phyloP scores from a whole-genome alignment of 1,284 basidiomycete genomes.

The Naganishia sp. region DNA sequence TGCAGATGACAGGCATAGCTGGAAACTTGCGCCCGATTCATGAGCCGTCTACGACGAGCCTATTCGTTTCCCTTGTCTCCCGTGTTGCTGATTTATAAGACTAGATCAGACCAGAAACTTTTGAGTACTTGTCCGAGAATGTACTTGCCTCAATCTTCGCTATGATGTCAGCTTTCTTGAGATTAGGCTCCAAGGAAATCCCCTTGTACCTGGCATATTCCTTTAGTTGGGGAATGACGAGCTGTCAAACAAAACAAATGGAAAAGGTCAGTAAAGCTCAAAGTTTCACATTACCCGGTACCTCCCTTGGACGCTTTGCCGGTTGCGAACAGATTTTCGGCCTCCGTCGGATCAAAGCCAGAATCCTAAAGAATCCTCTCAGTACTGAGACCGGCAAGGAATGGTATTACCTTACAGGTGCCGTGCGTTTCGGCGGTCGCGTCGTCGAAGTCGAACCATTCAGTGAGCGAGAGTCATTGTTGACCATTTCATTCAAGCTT shows the following conservation, averaged over 20 bases:
- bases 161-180: slow-evolving; percentile 9
- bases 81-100: neutral
- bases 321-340: slow-evolving; percentile 10
- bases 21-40: too few species aligned
- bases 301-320: slow-evolving; percentile 18
- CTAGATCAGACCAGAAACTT: neutral
- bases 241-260: neutral
- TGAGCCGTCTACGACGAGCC: too few species aligned
- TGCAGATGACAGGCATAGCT: too few species aligned
- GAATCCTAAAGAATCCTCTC: neutral
- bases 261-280: neutral
- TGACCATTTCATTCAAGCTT: slow-evolving; percentile 70
- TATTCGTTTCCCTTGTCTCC: neutral
- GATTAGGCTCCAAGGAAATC: neutral
- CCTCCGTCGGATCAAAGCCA: slow-evolving; percentile 15
- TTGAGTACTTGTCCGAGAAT: neutral
- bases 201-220: neutral
- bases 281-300: neutral
- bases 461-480: slow-evolving; percentile 63
- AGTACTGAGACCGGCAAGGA: neutral
- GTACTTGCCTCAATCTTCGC: slow-evolving; percentile 8
- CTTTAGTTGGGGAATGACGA: slow-evolving; percentile 20
- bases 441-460: neutral
- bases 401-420: slow-evolving; percentile 5
- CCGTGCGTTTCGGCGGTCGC: slow-evolving; percentile 13